These are phyloP conservation scores for Yamadazyma siamensis DNA, from an alignment of 1,139 yeast genomes.

Conservation along the genomic window DNA sequence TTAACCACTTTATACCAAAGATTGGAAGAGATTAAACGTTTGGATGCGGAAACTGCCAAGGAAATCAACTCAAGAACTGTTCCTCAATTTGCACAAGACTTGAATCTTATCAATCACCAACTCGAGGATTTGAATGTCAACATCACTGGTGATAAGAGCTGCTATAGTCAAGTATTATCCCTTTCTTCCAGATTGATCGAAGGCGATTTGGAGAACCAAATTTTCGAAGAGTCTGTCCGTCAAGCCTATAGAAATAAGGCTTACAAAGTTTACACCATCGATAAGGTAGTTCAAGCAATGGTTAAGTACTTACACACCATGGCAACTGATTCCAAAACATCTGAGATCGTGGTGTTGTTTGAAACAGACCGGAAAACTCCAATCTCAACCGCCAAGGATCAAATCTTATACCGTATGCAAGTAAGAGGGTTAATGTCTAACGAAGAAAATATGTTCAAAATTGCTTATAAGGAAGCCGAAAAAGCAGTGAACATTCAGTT, in stretches of 20 bases:
- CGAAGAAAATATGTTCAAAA: slow-evolving; percentile 91
- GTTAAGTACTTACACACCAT: slow-evolving; percentile 85
- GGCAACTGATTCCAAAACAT: slow-evolving; percentile 75
- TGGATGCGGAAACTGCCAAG: slow-evolving; percentile 62
- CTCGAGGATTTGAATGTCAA: slow-evolving; percentile 76
- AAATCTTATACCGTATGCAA: slow-evolving; percentile 85
- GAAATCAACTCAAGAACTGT: slow-evolving; percentile 65
- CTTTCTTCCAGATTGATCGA: slow-evolving; percentile 78
- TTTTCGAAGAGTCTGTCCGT: slow-evolving; percentile 93
- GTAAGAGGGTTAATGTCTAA: slow-evolving; percentile 76
- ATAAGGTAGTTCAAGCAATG: slow-evolving; percentile 85
- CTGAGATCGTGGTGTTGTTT: slow-evolving; percentile 76
- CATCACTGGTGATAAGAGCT: slow-evolving; percentile 63
- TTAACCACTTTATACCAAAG: slow-evolving; percentile 80
- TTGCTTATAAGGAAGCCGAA: slow-evolving; percentile 59
- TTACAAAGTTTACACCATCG: slow-evolving; percentile 86
- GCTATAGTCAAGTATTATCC: slow-evolving; percentile 72
- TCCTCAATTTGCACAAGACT: slow-evolving; percentile 85
- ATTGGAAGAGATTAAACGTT: slow-evolving; percentile 67
- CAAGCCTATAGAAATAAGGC: slow-evolving; percentile 95
- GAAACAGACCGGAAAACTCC: slow-evolving; percentile 71
- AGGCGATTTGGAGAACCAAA: slow-evolving; percentile 89
- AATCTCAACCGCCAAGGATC: slow-evolving; percentile 76
- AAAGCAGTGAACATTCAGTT: slow-evolving; percentile 71
- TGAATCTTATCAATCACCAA: slow-evolving; percentile 78